phyloP scores from a whole-genome alignment of 2,329 filamentous ascomycete species.

The Curvularia sp. region DNA sequence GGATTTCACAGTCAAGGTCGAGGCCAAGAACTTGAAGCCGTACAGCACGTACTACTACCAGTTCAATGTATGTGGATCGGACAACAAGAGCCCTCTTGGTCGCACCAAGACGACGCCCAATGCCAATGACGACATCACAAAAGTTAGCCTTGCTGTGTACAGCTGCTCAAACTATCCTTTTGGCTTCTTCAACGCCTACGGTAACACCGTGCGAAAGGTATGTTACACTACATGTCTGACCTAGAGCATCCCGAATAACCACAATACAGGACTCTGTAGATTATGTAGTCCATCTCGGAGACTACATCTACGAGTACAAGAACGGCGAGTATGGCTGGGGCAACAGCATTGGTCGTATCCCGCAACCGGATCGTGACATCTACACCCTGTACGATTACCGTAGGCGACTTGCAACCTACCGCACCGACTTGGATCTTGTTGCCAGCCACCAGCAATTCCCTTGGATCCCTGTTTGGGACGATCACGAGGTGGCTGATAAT shows the following conservation, averaged over 20 bases:
- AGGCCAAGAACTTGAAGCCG: constrained; percentile 67
- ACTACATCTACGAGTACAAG: constrained; percentile 55
- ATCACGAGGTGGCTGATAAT: constrained; percentile 53
- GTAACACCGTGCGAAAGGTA: constrained; percentile 47
- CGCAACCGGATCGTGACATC: constrained; percentile 48
- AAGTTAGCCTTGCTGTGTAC: constrained; percentile 71
- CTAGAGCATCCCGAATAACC: not conserved
- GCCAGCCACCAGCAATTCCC: constrained; percentile 51
- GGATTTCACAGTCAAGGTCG: constrained; percentile 72
- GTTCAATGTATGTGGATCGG: constrained; percentile 70
- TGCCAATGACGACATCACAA: constrained; percentile 62
- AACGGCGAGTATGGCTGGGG: constrained; percentile 49
- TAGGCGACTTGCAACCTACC: constrained; percentile 51
- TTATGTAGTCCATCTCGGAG: constrained; percentile 52
- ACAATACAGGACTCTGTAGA: constrained; percentile 50
- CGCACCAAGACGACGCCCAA: constrained; percentile 73
- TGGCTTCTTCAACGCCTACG: constrained; percentile 59
- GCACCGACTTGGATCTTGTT: constrained; percentile 51
- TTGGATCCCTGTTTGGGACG: constrained; percentile 58
- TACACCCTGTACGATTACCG: constrained; percentile 55
- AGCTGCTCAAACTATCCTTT: constrained; percentile 66
- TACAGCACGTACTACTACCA: constrained; percentile 74
- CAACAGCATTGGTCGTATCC: constrained; percentile 40
- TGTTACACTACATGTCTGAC: not conserved
- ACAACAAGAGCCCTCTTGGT: constrained; percentile 67